Evolutionary conservation across 2,329 filamentous ascomycete species (phyloP), one percentile per base, ranked within the genome.

Genomic region (Colletotrichum sp.): DNA sequence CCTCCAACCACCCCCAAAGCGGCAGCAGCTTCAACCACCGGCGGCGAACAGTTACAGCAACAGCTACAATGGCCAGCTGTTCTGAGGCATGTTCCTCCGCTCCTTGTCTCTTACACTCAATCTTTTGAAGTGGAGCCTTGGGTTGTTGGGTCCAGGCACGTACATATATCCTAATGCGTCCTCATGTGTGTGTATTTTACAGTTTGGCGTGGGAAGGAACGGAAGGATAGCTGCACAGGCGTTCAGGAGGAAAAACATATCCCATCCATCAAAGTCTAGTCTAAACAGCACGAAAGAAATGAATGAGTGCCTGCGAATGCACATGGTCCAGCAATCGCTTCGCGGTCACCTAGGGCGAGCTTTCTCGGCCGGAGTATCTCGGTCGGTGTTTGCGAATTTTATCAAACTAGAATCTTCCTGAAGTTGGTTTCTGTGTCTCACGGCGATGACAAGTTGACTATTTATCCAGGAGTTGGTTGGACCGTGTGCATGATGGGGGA

Each of bases 1-100:
- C 52, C 88, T 89, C 21, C 86, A 87, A 63, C 84, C 87, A 6
- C 81, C 85, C 4, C 84, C 83, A 7, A 92, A 92, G 82, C 86
- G 90, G 65, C 87, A 88, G 76, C 84, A 85, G 55, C 21, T 77
- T 39, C 69, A 77, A n/a, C 59, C 66, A 8, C 72, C 77, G 39
- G 18, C 63, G 10, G 26, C 71, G n/a, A 76, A 67, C 8, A 72
- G 16, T 44, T 69, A 76, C 10, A 64, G 63, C 55, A 76, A 71
- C 44, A 66, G 75, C 24, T 76, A 75, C 60, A 71, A 39, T n/a
- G 62, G 65, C 24, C 57, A 62, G 18, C 30, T 65, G 13, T 76
- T 64, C 9, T 76, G 52, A 72, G 39, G 49, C 12, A 15, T 28
- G 8, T 5, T 24, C 21, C 24, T 64, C 10, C 16, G 26, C 34